A percentile compares a stretch with the other conserved stretches of the same genome.
Conservation (phyloP, 257 asterid species). For the Eucommia ulmoides region DNA sequence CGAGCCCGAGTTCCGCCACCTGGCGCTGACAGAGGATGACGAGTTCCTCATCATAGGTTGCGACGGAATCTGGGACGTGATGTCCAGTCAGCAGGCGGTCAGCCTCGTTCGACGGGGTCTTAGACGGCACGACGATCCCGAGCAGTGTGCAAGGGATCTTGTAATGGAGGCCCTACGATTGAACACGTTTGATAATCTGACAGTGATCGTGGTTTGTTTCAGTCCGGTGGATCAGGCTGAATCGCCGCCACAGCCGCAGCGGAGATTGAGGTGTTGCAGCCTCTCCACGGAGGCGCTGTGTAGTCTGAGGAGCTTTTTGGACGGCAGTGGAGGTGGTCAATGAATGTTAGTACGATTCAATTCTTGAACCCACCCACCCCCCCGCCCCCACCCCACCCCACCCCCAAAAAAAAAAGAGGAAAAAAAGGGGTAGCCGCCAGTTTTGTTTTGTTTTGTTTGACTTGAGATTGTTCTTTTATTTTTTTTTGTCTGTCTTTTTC, state of each 20-base stretch:
- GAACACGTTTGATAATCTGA: conserved; percentile 68
- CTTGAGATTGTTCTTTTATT: too few relatives aligned
- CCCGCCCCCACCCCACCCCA: too few relatives aligned
- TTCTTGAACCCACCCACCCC: too few relatives aligned
- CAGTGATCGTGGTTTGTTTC: conserved; percentile 56
- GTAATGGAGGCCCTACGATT: conserved; percentile 70
- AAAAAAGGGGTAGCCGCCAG: too few relatives aligned
- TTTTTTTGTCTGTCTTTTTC: too few relatives aligned
- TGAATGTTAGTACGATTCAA: background rate
- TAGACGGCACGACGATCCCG: conserved; percentile 65
- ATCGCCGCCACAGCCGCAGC: conserved; percentile 15
- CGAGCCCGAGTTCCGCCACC: conserved; percentile 64
- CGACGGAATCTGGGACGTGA: conserved; percentile 79
- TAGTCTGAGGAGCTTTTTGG: conserved; percentile 45
- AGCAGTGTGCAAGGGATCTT: conserved; percentile 74
- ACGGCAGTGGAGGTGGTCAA: conserved; percentile 26
- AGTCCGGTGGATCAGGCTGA: conserved; percentile 32
- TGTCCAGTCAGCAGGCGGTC: conserved; percentile 76
- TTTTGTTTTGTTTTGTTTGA: too few relatives aligned
- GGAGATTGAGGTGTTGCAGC: conserved; percentile 45
- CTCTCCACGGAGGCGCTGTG: conserved; percentile 67
- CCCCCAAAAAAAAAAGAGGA: too few relatives aligned
- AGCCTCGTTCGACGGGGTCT: conserved; percentile 61
- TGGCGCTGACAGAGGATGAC: conserved; percentile 49
- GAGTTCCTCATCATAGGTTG: conserved; percentile 85